Percentiles rank a stretch among this genome's conserved stretches.
Evolutionary conservation across 2,329 filamentous ascomycete species (phyloP).

Genomic region (Aulographum hederae): DNA sequence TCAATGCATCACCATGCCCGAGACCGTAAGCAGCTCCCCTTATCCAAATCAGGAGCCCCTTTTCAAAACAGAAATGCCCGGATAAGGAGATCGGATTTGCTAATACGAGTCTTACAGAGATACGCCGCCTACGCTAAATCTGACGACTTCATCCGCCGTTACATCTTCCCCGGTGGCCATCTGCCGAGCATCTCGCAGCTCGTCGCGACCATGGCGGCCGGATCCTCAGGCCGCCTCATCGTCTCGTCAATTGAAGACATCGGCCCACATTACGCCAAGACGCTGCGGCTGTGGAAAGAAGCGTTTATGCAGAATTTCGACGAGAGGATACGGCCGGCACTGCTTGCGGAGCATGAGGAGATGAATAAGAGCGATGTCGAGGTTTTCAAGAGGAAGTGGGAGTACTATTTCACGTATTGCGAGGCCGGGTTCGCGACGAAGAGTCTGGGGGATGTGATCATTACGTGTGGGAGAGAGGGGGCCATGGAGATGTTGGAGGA

Average conservation of each 20-base stretch:
- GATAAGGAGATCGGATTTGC: no score
- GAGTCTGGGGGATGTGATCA: conserved; percentile 53
- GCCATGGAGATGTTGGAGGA: conserved; percentile 51
- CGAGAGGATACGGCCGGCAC: conserved; percentile 37
- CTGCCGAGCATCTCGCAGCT: conserved; percentile 48
- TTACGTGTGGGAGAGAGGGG: conserved; percentile 49
- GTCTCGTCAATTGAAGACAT: conserved; percentile 55
- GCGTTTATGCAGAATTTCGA: conserved; percentile 47
- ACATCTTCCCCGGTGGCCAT: conserved; percentile 66
- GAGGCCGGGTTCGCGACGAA: conserved; percentile 57
- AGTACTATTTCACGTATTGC: conserved; percentile 63
- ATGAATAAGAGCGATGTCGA: conserved; percentile 45
- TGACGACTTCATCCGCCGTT: conserved; percentile 58
- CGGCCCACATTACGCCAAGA: conserved; percentile 54
- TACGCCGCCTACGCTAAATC: conserved; percentile 47
- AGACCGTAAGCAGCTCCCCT: conserved; percentile 20
- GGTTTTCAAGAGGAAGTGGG: conserved; percentile 54
- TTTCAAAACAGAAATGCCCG: no score
- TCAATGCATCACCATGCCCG: conserved; percentile 63
- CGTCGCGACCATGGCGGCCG: conserved; percentile 41
- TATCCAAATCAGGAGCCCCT: neutral
- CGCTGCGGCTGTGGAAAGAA: conserved; percentile 49
- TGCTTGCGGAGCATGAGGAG: conserved; percentile 35
- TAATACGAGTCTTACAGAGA: no score
- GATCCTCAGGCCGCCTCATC: conserved; percentile 42